These are phyloP conservation scores for Solanum neorickii DNA, from an alignment of 257 asterid genomes.

Conservation along the genomic window DNA sequence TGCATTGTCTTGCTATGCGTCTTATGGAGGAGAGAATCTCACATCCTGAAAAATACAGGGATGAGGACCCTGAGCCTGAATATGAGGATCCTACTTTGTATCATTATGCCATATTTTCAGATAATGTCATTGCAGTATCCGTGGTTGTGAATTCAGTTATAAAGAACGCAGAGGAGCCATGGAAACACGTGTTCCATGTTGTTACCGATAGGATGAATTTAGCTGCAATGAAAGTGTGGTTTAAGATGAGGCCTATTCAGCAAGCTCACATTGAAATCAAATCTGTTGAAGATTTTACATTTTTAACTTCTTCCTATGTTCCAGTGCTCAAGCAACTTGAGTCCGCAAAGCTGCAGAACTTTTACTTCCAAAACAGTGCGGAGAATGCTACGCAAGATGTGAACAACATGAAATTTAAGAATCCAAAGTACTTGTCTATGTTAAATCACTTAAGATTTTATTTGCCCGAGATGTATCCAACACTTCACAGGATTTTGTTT, in stretches of 20 bases:
- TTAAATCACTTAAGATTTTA: conserved; percentile 84
- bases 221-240: conserved; percentile 96
- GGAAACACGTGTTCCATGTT: conserved; percentile 87
- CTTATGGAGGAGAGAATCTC: conserved; percentile 94
- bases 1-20: conserved; percentile 97
- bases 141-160: conserved; percentile 85
- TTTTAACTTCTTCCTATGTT: conserved; percentile 64
- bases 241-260: conserved; percentile 83
- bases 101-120: conserved; percentile 87
- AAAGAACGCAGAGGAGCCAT: conserved; percentile 79
- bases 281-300: conserved; percentile 53
- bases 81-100: conserved; percentile 79
- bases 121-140: conserved; percentile 82
- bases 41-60: conserved; percentile 77
- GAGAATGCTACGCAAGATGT: conserved; percentile 70
- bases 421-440: conserved; percentile 74
- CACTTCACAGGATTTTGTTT: conserved; percentile 66
- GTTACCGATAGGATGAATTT: conserved; percentile 86
- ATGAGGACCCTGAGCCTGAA: conserved; percentile 66
- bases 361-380: conserved; percentile 68
- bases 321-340: conserved; percentile 69
- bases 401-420: conserved; percentile 54
- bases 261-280: conserved; percentile 86
- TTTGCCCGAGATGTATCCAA: conserved; percentile 88
- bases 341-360: conserved; percentile 45